phyloP scores from a whole-genome alignment of 2,329 filamentous ascomycete genomes.

The Colletotrichum agaves region DNA sequence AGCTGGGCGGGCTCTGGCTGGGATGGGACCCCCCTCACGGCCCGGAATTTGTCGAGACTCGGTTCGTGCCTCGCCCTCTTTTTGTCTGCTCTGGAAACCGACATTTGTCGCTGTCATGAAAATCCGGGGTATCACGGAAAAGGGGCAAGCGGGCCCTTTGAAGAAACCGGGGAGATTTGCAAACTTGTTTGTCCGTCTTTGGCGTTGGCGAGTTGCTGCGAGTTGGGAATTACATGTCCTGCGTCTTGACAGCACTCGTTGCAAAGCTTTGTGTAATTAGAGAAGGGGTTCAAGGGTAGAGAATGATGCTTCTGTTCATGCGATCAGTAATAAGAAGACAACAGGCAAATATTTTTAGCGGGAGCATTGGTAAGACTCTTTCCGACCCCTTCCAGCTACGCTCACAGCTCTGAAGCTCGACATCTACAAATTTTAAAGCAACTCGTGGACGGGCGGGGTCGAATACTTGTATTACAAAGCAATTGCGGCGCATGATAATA shows the following conservation, averaged over 20 bases:
- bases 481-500: no score
- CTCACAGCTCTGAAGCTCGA: not conserved
- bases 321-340: no score
- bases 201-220: not conserved
- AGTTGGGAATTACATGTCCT: no score
- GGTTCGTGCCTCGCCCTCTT: not conserved
- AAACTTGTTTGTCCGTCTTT: not conserved
- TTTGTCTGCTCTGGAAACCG: not conserved
- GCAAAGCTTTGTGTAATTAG: no score
- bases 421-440: no score
- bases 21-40: not conserved
- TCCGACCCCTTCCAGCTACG: no score
- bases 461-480: no score
- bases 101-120: not conserved
- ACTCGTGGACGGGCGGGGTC: no score
- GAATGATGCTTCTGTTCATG: no score
- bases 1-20: not conserved
- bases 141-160: not conserved
- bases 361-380: no score
- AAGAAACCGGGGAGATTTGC: not conserved
- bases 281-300: no score
- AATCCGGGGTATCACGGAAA: not conserved
- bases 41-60: slow-evolving; percentile 1
- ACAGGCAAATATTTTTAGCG: not conserved
- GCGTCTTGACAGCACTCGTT: no score